Evolutionary conservation across 2,329 filamentous ascomycete species (phyloP), one percentile per base, ranked within the genome.

Genomic region (Huntiella bhutanensis): DNA sequence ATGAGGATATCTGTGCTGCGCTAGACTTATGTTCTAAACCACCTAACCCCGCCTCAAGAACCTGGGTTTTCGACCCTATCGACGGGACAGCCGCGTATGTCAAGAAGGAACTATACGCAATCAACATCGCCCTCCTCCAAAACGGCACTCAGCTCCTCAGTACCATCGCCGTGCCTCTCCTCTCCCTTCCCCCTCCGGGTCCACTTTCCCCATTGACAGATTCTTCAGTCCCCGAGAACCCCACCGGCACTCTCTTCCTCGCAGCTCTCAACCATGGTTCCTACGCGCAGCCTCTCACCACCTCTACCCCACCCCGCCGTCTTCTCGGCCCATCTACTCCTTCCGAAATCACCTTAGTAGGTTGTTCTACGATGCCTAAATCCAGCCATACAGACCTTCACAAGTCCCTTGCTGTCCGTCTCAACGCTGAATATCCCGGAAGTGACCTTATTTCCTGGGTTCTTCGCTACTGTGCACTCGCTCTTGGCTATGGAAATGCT

Each of bases 31-130:
- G 70, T 49, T 52, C 59, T 15, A 62, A 62, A 17, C 56, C 55
- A 12, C 66, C 62, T 4, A 58, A 55, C 5, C 52, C 54, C 5
- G 3, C 45, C 43, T 65, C 64, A 5, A 56, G 70, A 11, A 64
- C 66, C 6, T 76, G 72, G 71, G 64, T 76, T 0, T 74, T 76
- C 53, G 72, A 76, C 53, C 72, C 72, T 0, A 75, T 76, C 28
- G 72, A 76, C 51, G 72, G 72, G 5, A 76, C 72, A 2, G 67
- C 70, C 58, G 73, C 70, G 1, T 76, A 71, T 46, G 60, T 76
- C 6, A 58, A 60, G 8, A 65, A 68, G 4, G 60, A 72, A 52
- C 64, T 72, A 41, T 76, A 75, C 52, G 72, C 70, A 47, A 69
- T 75, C 56, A 75, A 75, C 49, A 61, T 73, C 13, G 70, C 63